Percentiles rank a stretch among this genome's conserved stretches.
Conservation (phyloP, 768 basidiomycete genomes). For the Suillus bovinus region DNA sequence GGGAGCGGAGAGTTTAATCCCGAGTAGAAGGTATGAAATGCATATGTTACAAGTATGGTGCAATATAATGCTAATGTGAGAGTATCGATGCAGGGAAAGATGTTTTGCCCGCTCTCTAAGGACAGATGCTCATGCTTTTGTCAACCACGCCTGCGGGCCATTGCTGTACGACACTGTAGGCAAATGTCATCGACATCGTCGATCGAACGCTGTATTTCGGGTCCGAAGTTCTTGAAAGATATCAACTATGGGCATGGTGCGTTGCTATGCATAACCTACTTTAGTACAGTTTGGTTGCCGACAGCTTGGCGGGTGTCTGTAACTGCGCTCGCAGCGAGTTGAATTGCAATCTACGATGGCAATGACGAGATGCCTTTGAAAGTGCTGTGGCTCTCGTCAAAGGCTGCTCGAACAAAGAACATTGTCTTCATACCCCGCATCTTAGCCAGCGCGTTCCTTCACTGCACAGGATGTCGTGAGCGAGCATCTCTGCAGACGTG, state of each 20-base stretch:
- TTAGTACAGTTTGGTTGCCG: conserved; percentile 52
- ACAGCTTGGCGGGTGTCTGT: conserved; percentile 58
- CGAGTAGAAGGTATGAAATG: conserved; percentile 22
- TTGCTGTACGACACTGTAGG: conserved; percentile 66
- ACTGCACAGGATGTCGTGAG: conserved; percentile 35
- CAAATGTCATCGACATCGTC: conserved; percentile 74
- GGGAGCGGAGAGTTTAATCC: conserved; percentile 12
- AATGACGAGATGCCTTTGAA: conserved; percentile 72
- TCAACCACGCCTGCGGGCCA: conserved; percentile 33
- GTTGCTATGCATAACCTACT: conserved; percentile 41
- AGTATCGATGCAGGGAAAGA: not conserved
- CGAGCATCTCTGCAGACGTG: conserved; percentile 7
- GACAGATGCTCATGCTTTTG: not conserved
- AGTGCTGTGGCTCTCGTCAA: conserved; percentile 52
- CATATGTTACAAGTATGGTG: conserved; percentile 29
- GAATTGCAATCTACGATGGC: conserved; percentile 79
- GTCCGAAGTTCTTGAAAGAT: conserved; percentile 56
- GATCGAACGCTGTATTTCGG: conserved; percentile 66
- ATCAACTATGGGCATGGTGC: conserved; percentile 12
- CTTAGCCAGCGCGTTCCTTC: conserved; percentile 76
- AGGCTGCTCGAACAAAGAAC: conserved; percentile 14
- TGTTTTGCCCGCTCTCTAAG: not conserved
- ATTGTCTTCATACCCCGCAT: conserved; percentile 56
- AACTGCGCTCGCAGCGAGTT: conserved; percentile 60
- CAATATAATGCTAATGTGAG: conserved; percentile 20